A percentile compares a stretch with the other conserved stretches of the same genome.
Evolutionary conservation across 495 filamentous ascomycete species (phyloP).

Genomic region (Massariosphaeria phaeospora): DNA sequence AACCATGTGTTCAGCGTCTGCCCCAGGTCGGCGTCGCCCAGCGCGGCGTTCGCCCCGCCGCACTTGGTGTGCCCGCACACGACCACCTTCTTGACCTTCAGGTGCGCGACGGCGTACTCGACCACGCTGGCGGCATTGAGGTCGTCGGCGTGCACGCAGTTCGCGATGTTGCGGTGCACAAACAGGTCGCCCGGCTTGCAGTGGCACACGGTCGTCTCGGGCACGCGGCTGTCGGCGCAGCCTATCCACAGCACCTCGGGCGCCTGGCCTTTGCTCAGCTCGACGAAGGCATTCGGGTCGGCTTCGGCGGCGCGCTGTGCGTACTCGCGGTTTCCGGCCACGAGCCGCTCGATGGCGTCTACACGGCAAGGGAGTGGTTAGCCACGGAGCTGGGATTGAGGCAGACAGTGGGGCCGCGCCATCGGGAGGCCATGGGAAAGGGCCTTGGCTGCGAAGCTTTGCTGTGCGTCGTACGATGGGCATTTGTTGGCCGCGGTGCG

Average conservation of each 20-base stretch:
- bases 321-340: constrained; percentile 69
- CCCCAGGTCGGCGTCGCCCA: constrained; percentile 63
- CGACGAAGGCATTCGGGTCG: constrained; percentile 68
- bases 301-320: constrained; percentile 58
- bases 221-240: constrained; percentile 84
- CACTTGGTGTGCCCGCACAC: constrained; percentile 80
- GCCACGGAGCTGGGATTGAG: no score
- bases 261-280: constrained; percentile 61
- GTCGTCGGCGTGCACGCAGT: constrained; percentile 73
- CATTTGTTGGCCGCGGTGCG: no score
- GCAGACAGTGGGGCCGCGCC: no score
- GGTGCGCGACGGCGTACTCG: constrained; percentile 69
- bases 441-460: no score
- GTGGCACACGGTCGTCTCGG: constrained; percentile 77
- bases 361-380: no score
- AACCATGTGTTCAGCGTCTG: constrained; percentile 79
- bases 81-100: constrained; percentile 78
- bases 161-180: constrained; percentile 92
- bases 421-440: no score
- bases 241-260: constrained; percentile 87
- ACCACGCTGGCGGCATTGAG: constrained; percentile 73
- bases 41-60: constrained; percentile 68
- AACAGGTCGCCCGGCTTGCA: constrained; percentile 86
- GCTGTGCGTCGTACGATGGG: no score
- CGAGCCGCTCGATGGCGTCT: constrained; percentile 51